Base-by-base conservation (phyloP, 2,329 filamentous ascomycete genomes). In the Pseudodiploospora longispora region DNA sequence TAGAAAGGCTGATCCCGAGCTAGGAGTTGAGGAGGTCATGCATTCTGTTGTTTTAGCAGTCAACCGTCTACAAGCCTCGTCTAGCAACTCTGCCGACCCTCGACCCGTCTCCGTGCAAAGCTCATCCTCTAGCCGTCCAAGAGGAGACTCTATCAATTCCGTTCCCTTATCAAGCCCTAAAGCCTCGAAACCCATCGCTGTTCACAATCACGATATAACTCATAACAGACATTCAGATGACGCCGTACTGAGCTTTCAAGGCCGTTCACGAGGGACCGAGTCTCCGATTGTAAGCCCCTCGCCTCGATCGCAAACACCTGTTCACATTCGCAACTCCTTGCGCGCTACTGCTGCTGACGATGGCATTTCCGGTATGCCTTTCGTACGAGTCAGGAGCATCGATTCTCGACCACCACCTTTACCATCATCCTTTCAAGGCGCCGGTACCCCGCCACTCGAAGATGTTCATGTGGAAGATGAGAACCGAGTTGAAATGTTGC, bases 351-450 rank as follows among this genome's bases (percentile, higher is more conserved):
- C 51, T 6, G 47, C 58, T 6, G 67, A 73, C 41, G 73, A 76
- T 50, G 75, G 75, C 7, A 75, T 79, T 29, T 71, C 74, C 6
- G 74, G 75, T 27, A 74, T 62, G 48, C 75, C 75, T 0, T 79
- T 79, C 51, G 59, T 74, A 9, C 66, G 74, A 27, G 72, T 75
- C 10, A 61, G 59, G 30, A 64, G 59, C 10, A 56, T 62, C 2
- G 61, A 63, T 12, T 52, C 58, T 30, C 49, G 57, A 5, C 52
- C 35, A 33, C 28, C 40, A 10, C 27, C 34, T 12, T 34, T 33
- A 27, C n/a, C 48, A 9, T 5, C 49, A 10, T 43, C 50, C 19
- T 30, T 45, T 8, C 40, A 40, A 28, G 38, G 36, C 35, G 46
- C 27, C 31, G 33, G 46, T 27, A 30, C 19, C 27, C 10, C 29